phyloP scores from a whole-genome alignment of 2,329 filamentous ascomycete species.

The Pleoardoris graminearum region DNA sequence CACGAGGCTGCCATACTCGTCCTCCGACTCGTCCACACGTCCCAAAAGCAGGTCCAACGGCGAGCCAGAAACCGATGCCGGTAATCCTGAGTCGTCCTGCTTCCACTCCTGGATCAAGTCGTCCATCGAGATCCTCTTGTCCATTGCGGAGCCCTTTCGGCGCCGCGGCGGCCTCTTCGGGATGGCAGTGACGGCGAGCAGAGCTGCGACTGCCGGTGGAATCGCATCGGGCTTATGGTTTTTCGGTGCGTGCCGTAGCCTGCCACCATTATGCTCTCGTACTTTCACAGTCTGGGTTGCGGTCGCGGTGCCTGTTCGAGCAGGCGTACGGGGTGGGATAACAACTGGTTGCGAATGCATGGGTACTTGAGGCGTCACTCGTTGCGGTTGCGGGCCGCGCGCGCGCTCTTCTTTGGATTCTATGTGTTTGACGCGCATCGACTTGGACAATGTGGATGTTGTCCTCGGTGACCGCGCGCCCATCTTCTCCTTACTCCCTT shows the following conservation, averaged over 20 bases:
- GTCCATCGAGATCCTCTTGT: slow-evolving; percentile 57
- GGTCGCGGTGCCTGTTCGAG: slow-evolving; percentile 27
- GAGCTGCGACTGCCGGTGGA: slow-evolving; percentile 59
- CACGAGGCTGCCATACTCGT: slow-evolving; percentile 45
- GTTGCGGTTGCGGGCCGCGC: slow-evolving; percentile 11
- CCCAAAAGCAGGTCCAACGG: slow-evolving; percentile 61
- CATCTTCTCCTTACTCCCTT: slow-evolving; percentile 34
- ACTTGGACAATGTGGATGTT: slow-evolving; percentile 15
- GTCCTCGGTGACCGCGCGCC: slow-evolving; percentile 29
- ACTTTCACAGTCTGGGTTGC: slow-evolving; percentile 37
- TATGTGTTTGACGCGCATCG: slow-evolving; percentile 18
- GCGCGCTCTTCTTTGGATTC: slow-evolving; percentile 14
- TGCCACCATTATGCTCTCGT: slow-evolving; percentile 36
- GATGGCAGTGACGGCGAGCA: slow-evolving; percentile 63
- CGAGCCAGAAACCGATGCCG: slow-evolving; percentile 49
- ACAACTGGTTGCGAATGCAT: slow-evolving; percentile 48
- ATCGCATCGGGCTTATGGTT: slow-evolving; percentile 51
- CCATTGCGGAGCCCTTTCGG: slow-evolving; percentile 47
- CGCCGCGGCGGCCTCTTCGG: slow-evolving; percentile 53
- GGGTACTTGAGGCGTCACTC: slow-evolving; percentile 26
- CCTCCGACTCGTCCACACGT: slow-evolving; percentile 53
- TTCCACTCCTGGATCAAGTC: slow-evolving; percentile 60
- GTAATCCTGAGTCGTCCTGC: slow-evolving; percentile 49
- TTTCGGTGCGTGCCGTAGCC: slow-evolving; percentile 28
- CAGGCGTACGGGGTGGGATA: slow-evolving; percentile 45